These are phyloP conservation scores for Camellia sinensis DNA, from an alignment of 148 eudicot genomes.

Conservation along the genomic window DNA sequence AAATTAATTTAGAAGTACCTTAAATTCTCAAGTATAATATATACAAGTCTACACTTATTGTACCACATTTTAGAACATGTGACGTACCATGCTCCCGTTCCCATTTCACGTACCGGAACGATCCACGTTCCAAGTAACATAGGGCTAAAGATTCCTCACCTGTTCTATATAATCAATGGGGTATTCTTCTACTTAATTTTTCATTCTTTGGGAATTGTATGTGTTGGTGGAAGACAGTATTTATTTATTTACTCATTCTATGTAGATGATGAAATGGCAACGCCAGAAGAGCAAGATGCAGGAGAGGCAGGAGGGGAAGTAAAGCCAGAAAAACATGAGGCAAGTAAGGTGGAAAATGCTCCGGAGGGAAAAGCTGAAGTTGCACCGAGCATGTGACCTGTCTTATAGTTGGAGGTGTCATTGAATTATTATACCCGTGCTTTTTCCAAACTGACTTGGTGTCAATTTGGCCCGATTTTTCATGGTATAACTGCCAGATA, in stretches of 20 bases:
- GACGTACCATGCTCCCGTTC: too few species aligned
- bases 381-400: conserved; percentile 22
- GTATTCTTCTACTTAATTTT: too few species aligned
- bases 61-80: too few species aligned
- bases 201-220: background rate
- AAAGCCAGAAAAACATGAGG: conserved; percentile 13
- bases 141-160: too few species aligned
- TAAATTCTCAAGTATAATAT: too few species aligned
- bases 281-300: conserved; percentile 41
- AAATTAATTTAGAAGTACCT: too few species aligned
- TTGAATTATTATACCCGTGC: background rate
- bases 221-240: background rate
- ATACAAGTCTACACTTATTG: too few species aligned
- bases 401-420: background rate
- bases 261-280: conserved; percentile 51
- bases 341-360: conserved; percentile 11
- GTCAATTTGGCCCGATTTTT: background rate
- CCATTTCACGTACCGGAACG: too few species aligned
- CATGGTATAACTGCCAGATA: background rate
- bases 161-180: too few species aligned
- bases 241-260: background rate
- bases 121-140: too few species aligned
- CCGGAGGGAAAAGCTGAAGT: conserved; percentile 23
- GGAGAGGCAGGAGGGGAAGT: conserved; percentile 26
- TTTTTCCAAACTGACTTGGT: background rate